A percentile compares a stretch with the other conserved stretches of the same genome.
phyloP scores from a whole-genome alignment of 2,329 filamentous ascomycete species.

The Fusarium sp. region DNA sequence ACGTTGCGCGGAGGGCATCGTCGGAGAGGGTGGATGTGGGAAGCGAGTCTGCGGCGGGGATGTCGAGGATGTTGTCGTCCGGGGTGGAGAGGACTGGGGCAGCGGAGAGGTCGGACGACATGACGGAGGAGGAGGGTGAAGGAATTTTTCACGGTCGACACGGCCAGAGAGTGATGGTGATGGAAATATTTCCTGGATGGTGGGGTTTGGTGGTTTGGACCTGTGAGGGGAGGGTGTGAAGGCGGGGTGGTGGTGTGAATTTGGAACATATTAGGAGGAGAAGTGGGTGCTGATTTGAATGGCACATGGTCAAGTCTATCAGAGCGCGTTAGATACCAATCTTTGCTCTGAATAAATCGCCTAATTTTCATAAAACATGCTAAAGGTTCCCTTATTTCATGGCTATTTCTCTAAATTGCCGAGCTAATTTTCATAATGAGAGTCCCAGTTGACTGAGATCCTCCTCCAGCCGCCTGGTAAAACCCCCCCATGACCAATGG shows the following conservation, averaged over 20 bases:
- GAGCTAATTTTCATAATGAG: too few relatives aligned
- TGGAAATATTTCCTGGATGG: conserved; percentile 43
- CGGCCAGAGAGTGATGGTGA: conserved; percentile 18
- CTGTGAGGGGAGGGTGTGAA: conserved; percentile 48
- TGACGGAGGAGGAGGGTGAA: conserved; percentile 45
- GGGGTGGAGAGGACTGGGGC: conserved; percentile 76
- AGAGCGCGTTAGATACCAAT: too few relatives aligned
- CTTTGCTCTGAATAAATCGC: too few relatives aligned
- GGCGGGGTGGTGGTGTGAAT: conserved; percentile 50
- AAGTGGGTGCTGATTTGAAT: conserved; percentile 13
- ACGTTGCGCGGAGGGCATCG: conserved; percentile 81
- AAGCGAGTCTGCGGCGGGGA: conserved; percentile 59
- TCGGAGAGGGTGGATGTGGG: conserved; percentile 63
- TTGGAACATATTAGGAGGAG: not conserved
- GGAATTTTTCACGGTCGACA: conserved; percentile 10
- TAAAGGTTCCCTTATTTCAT: too few relatives aligned
- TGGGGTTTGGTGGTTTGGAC: conserved; percentile 36
- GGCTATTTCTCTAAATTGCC: too few relatives aligned
- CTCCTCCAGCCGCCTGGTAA: not conserved
- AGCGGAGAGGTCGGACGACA: conserved; percentile 65
- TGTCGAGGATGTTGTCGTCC: conserved; percentile 72
- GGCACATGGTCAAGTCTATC: too few relatives aligned
- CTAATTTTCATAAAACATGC: too few relatives aligned
- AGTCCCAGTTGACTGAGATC: too few relatives aligned
- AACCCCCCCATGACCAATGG: conserved; percentile 9